Evolutionary conservation across 768 basidiomycete genomes (phyloP).

Genomic region (Mycena vitilis): DNA sequence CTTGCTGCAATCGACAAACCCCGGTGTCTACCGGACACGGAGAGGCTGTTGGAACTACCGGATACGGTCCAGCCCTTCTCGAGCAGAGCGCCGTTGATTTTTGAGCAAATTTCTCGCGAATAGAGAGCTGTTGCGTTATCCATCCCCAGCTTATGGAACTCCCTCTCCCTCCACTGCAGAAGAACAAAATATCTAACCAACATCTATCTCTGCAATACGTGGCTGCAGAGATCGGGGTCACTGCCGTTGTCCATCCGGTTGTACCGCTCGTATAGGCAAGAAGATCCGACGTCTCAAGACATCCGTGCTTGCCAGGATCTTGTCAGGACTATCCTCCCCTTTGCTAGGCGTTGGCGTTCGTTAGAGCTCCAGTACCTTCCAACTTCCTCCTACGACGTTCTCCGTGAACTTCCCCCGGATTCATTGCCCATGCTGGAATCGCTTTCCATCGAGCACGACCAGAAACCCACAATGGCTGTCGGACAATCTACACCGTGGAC

Average conservation of each 20-base stretch:
- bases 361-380: constrained; percentile 7
- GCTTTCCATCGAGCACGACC: neutral
- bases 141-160: constrained; percentile 11
- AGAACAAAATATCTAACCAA: neutral
- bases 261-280: neutral
- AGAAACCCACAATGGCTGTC: neutral
- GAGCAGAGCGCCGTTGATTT: constrained; percentile 2
- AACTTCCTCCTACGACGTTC: neutral
- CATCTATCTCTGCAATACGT: constrained; percentile 3
- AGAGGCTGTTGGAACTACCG: neutral
- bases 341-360: constrained; percentile 11
- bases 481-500: neutral
- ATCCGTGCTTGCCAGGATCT: neutral
- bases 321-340: neutral
- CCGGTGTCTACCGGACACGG: neutral
- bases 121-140: constrained; percentile 16
- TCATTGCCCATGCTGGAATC: neutral
- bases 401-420: neutral
- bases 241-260: constrained; percentile 15
- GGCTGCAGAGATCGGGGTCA: constrained; percentile 15
- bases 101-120: constrained; percentile 4
- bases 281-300: no score
- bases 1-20: no score
- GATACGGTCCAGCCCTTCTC: neutral
- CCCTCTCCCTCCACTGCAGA: neutral